A percentile compares a stretch with the other conserved stretches of the same genome.
These are phyloP conservation scores for Psidium guajava DNA, from an alignment of 345 rosid genomes.

Conservation along the genomic window DNA sequence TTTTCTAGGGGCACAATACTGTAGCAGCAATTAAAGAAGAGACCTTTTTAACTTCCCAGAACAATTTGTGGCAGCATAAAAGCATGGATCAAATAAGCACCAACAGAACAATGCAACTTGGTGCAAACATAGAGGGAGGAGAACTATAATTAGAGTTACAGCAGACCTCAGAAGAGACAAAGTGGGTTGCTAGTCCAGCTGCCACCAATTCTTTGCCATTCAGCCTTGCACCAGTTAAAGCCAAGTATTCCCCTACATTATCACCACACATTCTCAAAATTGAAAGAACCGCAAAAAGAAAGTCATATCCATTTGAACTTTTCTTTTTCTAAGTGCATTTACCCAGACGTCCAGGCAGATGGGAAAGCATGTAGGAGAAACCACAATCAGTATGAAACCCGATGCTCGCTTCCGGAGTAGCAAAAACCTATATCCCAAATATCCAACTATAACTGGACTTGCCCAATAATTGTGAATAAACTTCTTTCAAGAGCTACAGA, in stretches of 20 bases:
- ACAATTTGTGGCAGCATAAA: not conserved
- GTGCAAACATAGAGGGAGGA: not conserved
- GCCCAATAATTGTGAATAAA: not conserved
- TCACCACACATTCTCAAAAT: not conserved
- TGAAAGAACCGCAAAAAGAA: not conserved
- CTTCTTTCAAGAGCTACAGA: not conserved
- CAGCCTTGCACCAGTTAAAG: constrained; percentile 80
- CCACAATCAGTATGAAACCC: constrained; percentile 95
- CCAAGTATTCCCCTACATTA: constrained; percentile 75
- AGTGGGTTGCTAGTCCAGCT: constrained; percentile 79
- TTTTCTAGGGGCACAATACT: not conserved
- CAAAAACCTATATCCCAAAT: constrained; percentile 43
- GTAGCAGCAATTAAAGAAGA: not conserved
- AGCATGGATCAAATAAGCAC: not conserved
- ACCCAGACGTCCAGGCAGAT: constrained; percentile 82
- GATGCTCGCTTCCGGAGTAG: constrained; percentile 90
- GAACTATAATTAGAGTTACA: not conserved
- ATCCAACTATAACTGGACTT: not conserved
- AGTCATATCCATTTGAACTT: not conserved
- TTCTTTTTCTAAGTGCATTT: constrained; percentile 5
- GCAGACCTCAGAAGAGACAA: constrained; percentile 72
- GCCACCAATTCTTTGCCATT: constrained; percentile 74
- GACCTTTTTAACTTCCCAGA: not conserved
- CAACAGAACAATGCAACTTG: not conserved
- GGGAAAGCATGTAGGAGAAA: constrained; percentile 79